Conservation (phyloP, 2,329 filamentous ascomycete genomes). For the Pseudogymnoascus sp. region DNA sequence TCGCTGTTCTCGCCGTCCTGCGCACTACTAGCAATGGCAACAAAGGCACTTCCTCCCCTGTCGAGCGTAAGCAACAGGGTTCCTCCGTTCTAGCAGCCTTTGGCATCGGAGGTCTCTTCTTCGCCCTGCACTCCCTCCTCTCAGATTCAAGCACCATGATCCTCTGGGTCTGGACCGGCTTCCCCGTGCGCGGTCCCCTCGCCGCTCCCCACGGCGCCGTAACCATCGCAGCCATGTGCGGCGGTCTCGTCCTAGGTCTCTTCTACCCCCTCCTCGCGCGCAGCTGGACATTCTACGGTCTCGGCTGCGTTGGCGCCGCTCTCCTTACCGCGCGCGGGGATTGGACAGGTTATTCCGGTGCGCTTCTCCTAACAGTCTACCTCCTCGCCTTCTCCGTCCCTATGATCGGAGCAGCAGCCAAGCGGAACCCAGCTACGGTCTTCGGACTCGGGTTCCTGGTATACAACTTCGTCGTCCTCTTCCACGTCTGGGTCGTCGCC, state of each 20-base stretch:
- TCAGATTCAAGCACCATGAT: slow-evolving; percentile 99
- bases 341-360: slow-evolving; percentile 89
- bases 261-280: slow-evolving; percentile 61
- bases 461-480: slow-evolving; percentile 92
- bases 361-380: slow-evolving; percentile 66
- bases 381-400: slow-evolving; percentile 71
- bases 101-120: slow-evolving; percentile 76
- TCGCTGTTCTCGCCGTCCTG: slow-evolving; percentile 69
- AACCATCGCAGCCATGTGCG: slow-evolving; percentile 80
- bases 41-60: slow-evolving; percentile 31
- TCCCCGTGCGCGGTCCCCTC: slow-evolving; percentile 79
- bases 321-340: slow-evolving; percentile 68
- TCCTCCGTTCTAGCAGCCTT: slow-evolving; percentile 65
- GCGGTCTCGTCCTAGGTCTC: slow-evolving; percentile 68
- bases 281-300: slow-evolving; percentile 71
- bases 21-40: slow-evolving; percentile 63
- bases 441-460: slow-evolving; percentile 86
- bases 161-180: slow-evolving; percentile 96
- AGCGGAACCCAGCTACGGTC: slow-evolving; percentile 66
- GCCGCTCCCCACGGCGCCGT: slow-evolving; percentile 83
- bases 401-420: slow-evolving; percentile 67
- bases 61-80: slow-evolving; percentile 51
- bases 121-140: slow-evolving; percentile 82
- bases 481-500: slow-evolving; percentile 96
- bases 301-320: slow-evolving; percentile 72